A percentile compares a stretch with the other conserved stretches of the same genome.
Evolutionary conservation across 208 protist species (phyloP).

Genomic region (Trypanosomatidae sp.): DNA sequence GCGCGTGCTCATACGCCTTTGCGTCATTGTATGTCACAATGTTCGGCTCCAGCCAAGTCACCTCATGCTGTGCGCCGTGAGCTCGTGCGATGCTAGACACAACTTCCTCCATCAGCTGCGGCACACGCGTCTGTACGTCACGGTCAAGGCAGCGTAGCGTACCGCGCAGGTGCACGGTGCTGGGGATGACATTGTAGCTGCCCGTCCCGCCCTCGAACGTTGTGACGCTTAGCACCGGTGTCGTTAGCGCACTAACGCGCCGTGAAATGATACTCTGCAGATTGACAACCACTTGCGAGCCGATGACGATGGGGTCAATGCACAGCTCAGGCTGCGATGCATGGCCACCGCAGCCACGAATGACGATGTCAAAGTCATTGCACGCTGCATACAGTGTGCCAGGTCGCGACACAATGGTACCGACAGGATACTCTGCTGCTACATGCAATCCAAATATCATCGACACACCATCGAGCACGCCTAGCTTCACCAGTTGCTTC

Average conservation of each 20-base stretch:
- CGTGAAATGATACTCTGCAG: conserved; percentile 59
- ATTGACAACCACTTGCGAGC: conserved; percentile 27
- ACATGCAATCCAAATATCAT: conserved; percentile 53
- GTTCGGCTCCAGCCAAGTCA: conserved; percentile 68
- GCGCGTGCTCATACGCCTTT: conserved; percentile 41
- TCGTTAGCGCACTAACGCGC: conserved; percentile 32
- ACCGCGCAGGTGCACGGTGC: conserved; percentile 43
- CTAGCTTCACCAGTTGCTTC: conserved; percentile 27
- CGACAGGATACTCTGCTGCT: conserved; percentile 8
- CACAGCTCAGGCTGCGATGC: conserved; percentile 52
- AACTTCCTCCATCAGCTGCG: conserved; percentile 50
- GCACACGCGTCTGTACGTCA: conserved; percentile 36
- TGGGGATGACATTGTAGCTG: conserved; percentile 67
- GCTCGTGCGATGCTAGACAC: conserved; percentile 46
- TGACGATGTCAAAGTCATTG: conserved; percentile 57
- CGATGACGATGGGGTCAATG: conserved; percentile 48
- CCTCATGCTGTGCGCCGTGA: conserved; percentile 32
- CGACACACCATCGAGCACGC: conserved; percentile 39
- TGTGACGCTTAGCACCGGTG: conserved; percentile 51
- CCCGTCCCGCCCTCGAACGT: conserved; percentile 39
- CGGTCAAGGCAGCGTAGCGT: conserved; percentile 59
- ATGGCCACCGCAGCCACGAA: conserved; percentile 47
- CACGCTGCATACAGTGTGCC: conserved; percentile 32
- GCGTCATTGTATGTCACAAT: conserved; percentile 75
- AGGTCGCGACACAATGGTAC: conserved; percentile 9